Base-by-base conservation (phyloP, 306 rosid genomes). In the Glycyrrhiza uralensis region DNA sequence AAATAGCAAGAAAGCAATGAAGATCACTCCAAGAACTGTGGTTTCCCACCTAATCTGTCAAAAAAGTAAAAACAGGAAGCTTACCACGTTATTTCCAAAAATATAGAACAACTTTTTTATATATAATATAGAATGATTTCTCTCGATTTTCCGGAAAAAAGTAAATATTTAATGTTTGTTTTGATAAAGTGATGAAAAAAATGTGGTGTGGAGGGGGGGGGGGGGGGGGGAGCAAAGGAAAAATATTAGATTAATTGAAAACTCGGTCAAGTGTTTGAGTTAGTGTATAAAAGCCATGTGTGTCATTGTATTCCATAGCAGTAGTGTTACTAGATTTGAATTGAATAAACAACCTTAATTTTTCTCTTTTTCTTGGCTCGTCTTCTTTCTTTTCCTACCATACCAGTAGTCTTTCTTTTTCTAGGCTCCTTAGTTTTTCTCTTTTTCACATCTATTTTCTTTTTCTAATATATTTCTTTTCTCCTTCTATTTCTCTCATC, bases 11-110 rank as follows among this genome's bases (percentile, higher is more conserved):
- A 93, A 86, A 62, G 3, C 0, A 22, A 90, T 59, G 58, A 89
- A 86, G 61, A 79, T n/a, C 13, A 77, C 0, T 5, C 98, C 98
- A 41, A 85, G 85, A 26, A 86, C 84, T 2, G 83, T 79, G 26
- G 94, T 79, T 54, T 90, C 77, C 98, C 98, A 93, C 62, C 65
- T 80, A 81, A 90, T 86, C 98, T 93, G 88, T 66, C 61, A 13
- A 28, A 80, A n/a, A 14, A 39, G 30, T 10, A 4, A 39, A 29
- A 39, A 38, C 12, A 47, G 9, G 9, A 51, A 45, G 5, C 7
- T 19, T 36, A 36, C 3, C 17, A 23, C 50, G 20, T 76, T 46
- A 50, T 63, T 66, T 47, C 24, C 12, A 33, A 17, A 14, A 32
- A 46, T 20, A 61, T 3, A 50, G 3, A 60, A 33, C 39, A 14